phyloP scores from a whole-genome alignment of 805 yeast genomes.

The Huiozyma sinensis region DNA sequence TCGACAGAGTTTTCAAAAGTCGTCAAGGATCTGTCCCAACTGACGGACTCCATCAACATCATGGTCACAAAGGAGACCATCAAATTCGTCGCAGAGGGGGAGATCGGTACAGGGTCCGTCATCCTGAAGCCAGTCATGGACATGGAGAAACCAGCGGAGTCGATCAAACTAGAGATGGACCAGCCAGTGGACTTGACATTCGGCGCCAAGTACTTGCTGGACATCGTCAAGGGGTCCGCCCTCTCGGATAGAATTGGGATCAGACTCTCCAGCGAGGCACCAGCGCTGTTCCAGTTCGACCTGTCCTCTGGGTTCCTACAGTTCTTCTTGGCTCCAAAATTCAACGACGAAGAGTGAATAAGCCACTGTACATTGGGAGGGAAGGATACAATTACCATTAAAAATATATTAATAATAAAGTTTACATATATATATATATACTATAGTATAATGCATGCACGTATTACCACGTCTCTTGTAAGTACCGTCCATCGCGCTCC shows the following conservation, averaged over 20 bases:
- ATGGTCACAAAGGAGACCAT: constrained; percentile 86
- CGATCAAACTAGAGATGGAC: constrained; percentile 65
- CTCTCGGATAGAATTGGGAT: constrained; percentile 69
- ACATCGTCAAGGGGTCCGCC: constrained; percentile 83
- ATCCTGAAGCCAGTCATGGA: constrained; percentile 76
- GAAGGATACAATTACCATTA: background rate
- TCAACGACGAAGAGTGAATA: constrained; percentile 75
- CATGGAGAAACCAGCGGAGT: constrained; percentile 67
- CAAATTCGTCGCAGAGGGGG: constrained; percentile 84
- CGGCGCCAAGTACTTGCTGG: constrained; percentile 83
- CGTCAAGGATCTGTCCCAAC: constrained; percentile 74
- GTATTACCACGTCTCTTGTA: constrained; percentile 81
- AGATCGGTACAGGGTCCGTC: constrained; percentile 78
- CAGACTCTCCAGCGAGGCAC: constrained; percentile 81
- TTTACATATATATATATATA: background rate
- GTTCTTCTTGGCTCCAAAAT: constrained; percentile 95
- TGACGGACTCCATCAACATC: constrained; percentile 81
- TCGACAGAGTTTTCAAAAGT: constrained; percentile 79
- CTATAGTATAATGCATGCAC: background rate
- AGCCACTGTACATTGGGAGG: background rate
- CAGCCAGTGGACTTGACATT: constrained; percentile 83
- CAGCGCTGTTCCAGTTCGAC: constrained; percentile 88
- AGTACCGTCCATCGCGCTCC: constrained; percentile 56
- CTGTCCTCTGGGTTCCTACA: constrained; percentile 80
- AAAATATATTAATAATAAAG: too few species aligned